A percentile compares a stretch with the other conserved stretches of the same genome.
phyloP scores from a whole-genome alignment of 148 eudicot genomes.

The Silene uniflora region DNA sequence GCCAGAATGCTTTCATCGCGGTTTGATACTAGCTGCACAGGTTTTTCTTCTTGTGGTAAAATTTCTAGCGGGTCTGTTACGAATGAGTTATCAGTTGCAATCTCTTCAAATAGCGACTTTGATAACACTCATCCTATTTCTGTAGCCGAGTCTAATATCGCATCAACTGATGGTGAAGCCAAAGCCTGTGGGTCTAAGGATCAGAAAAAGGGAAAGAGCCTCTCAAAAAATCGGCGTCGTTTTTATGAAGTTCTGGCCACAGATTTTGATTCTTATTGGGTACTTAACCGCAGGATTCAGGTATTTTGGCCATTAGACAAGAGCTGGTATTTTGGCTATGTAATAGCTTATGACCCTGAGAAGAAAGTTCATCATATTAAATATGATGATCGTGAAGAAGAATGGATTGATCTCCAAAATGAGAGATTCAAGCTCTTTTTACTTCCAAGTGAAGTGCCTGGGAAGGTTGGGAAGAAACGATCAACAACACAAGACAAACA shows the following conservation, averaged over 20 bases:
- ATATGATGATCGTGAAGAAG: conserved; percentile 90
- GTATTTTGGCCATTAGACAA: conserved; percentile 92
- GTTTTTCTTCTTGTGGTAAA: conserved; percentile 42
- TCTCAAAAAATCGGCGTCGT: conserved; percentile 54
- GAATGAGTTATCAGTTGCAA: conserved; percentile 30
- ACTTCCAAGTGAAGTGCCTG: conserved; percentile 74
- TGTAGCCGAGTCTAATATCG: conserved; percentile 34
- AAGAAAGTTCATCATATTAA: conserved; percentile 72
- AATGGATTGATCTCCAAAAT: conserved; percentile 72
- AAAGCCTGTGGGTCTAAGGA: conserved; percentile 62
- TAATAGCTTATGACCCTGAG: conserved; percentile 59
- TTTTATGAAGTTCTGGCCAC: conserved; percentile 59
- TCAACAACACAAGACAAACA: conserved; percentile 22
- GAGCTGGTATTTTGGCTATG: conserved; percentile 84
- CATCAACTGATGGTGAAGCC: conserved; percentile 49
- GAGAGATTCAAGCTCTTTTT: conserved; percentile 86
- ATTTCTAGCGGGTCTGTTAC: conserved; percentile 32
- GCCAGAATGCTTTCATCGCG: conserved; percentile 98
- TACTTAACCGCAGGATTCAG: conserved; percentile 69
- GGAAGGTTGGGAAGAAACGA: conserved; percentile 31
- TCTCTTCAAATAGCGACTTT: conserved; percentile 30
- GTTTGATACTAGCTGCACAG: conserved; percentile 83
- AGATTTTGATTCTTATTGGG: conserved; percentile 66
- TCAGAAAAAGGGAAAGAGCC: conserved; percentile 44
- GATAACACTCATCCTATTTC: conserved; percentile 26